Percentiles rank a stretch among this genome's conserved stretches.
These are phyloP conservation scores for Solanum habrochaites DNA, from an alignment of 257 asterid species.

Conservation along the genomic window DNA sequence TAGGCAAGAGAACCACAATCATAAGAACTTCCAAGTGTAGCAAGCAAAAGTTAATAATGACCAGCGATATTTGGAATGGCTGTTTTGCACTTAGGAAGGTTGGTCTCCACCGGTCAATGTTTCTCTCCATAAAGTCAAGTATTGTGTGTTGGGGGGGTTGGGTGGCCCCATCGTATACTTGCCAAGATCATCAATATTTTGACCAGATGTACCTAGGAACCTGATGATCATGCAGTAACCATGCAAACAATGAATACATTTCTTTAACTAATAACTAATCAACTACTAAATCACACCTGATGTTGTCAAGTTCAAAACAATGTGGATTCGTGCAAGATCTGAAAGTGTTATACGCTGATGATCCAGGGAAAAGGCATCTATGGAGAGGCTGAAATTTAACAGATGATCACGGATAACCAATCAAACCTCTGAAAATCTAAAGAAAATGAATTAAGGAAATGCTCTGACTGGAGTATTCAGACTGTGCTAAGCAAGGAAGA, in stretches of 20 bases:
- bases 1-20: background rate
- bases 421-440: background rate
- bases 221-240: constrained; percentile 27
- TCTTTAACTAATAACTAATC: background rate
- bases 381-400: constrained; percentile 55
- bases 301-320: constrained; percentile 74
- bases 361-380: constrained; percentile 85
- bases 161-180: constrained; percentile 82
- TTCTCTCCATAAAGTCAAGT: constrained; percentile 82
- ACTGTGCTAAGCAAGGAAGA: constrained; percentile 12
- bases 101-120: constrained; percentile 97
- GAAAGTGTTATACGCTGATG: constrained; percentile 82
- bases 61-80: too few species aligned
- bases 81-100: too few species aligned
- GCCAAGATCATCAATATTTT: constrained; percentile 80
- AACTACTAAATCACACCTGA: constrained; percentile 35
- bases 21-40: background rate
- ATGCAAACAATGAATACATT: background rate
- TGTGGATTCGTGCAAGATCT: constrained; percentile 96
- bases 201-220: constrained; percentile 95
- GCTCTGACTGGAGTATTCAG: background rate
- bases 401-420: background rate
- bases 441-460: background rate
- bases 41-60: constrained; percentile 6
- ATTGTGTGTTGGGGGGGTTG: constrained; percentile 36